phyloP scores from a whole-genome alignment of 768 basidiomycete genomes.

The Mycena rosella region DNA sequence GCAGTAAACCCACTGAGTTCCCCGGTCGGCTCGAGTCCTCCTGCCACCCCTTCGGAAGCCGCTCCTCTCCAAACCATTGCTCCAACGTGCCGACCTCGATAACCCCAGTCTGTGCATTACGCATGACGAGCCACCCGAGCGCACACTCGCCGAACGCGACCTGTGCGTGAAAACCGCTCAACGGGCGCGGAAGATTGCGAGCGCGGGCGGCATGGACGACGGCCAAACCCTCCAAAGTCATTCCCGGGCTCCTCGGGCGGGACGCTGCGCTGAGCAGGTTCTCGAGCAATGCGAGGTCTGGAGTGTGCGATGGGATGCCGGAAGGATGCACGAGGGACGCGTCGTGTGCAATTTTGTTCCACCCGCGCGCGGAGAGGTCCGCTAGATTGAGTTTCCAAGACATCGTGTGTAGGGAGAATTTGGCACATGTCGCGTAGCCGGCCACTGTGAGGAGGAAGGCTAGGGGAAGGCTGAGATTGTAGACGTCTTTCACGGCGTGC shows the following conservation, averaged over 20 bases:
- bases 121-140: constrained; percentile 63
- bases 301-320: constrained; percentile 53
- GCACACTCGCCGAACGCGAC: constrained; percentile 71
- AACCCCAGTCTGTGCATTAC: constrained; percentile 38
- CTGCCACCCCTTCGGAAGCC: constrained; percentile 73
- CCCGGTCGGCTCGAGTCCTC: constrained; percentile 47
- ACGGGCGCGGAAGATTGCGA: constrained; percentile 41
- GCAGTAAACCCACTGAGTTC: constrained; percentile 44
- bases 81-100: constrained; percentile 44
- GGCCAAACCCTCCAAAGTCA: constrained; percentile 64
- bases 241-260: too few species aligned
- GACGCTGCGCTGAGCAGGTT: constrained; percentile 45
- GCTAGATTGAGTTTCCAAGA: constrained; percentile 58
- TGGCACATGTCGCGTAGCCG: constrained; percentile 63
- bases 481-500: constrained; percentile 66
- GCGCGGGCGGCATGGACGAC: constrained; percentile 62
- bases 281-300: constrained; percentile 54
- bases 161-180: constrained; percentile 61
- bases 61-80: constrained; percentile 71
- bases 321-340: constrained; percentile 69
- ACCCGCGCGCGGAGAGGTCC: constrained; percentile 67
- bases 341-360: constrained; percentile 71
- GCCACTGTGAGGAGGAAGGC: constrained; percentile 64
- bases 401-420: constrained; percentile 41
- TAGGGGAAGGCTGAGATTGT: constrained; percentile 71